These are phyloP conservation scores for Heliamphora exappendiculata DNA, from an alignment of 148 eudicot species.

Conservation along the genomic window DNA sequence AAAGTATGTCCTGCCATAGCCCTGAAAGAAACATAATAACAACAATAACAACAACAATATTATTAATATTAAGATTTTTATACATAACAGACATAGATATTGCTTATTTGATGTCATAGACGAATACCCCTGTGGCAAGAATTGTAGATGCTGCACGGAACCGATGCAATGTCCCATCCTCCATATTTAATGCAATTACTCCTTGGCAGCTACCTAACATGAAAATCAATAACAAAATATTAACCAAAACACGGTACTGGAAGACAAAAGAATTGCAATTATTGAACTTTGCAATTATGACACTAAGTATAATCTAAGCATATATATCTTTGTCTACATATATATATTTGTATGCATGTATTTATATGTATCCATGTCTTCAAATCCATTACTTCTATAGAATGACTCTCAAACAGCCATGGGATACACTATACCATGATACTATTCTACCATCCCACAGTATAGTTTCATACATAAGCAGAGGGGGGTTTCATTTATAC, in stretches of 20 bases:
- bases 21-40: conserved; percentile 21
- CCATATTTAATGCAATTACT: conserved; percentile 92
- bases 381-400: background rate
- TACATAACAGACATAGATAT: background rate
- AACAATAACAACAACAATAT: too few species aligned
- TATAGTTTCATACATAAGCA: background rate
- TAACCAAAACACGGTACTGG: background rate
- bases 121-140: conserved; percentile 89
- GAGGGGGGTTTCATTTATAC: background rate
- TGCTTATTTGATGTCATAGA: conserved; percentile 2
- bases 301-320: background rate
- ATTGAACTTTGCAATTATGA: background rate
- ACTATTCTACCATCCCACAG: background rate
- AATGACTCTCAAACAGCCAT: background rate
- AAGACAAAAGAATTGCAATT: background rate
- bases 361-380: background rate
- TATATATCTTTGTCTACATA: background rate
- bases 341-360: background rate
- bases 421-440: background rate
- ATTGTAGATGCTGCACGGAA: conserved; percentile 82
- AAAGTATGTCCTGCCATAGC: conserved; percentile 93
- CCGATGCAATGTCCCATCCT: conserved; percentile 91
- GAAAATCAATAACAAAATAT: background rate
- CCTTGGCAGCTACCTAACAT: conserved; percentile 87
- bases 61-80: too few species aligned